Percentiles rank a stretch among this genome's conserved stretches.
Evolutionary conservation across 2,329 filamentous ascomycete genomes (phyloP).

Genomic region (Fusarium temperatum): DNA sequence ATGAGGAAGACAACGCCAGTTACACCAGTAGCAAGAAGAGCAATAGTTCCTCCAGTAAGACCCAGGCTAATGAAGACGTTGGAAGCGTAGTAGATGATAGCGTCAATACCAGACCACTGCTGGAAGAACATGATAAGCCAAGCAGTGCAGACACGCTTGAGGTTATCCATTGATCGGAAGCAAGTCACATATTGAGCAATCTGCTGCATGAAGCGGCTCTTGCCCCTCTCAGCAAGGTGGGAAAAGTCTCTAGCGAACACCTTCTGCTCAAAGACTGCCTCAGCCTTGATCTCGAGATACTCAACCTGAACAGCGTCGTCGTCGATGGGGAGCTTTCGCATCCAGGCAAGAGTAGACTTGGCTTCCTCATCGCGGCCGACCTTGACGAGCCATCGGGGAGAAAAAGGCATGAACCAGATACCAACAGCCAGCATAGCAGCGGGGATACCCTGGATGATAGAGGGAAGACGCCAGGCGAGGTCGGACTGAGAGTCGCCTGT

Average conservation of each 20-base stretch:
- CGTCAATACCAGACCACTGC: conserved; percentile 47
- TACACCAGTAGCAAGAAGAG: conserved; percentile 74
- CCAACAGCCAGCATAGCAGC: conserved; percentile 68
- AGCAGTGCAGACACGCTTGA: conserved; percentile 71
- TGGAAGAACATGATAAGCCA: conserved; percentile 71
- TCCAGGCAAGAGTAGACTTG: conserved; percentile 17
- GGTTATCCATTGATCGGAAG: conserved; percentile 54
- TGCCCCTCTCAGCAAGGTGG: conserved; percentile 50
- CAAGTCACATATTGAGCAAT: conserved; percentile 57
- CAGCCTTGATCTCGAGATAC: conserved; percentile 84
- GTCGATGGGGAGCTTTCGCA: conserved; percentile 52
- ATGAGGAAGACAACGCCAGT: conserved; percentile 75
- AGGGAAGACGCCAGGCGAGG: conserved; percentile 55
- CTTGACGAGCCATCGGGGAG: conserved; percentile 79
- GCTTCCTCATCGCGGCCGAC: conserved; percentile 76
- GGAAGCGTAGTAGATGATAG: conserved; percentile 57
- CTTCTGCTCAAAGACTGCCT: conserved; percentile 79
- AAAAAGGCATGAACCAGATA: conserved; percentile 84
- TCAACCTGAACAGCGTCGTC: conserved; percentile 77
- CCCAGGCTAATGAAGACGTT: conserved; percentile 73
- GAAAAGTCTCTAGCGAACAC: conserved; percentile 69
- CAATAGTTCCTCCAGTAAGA: conserved; percentile 65
- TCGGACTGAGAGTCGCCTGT: conserved; percentile 54
- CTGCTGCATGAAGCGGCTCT: conserved; percentile 54
- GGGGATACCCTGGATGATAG: conserved; percentile 55